phyloP scores from a whole-genome alignment of 768 basidiomycete species.

The Vararia minispora region DNA sequence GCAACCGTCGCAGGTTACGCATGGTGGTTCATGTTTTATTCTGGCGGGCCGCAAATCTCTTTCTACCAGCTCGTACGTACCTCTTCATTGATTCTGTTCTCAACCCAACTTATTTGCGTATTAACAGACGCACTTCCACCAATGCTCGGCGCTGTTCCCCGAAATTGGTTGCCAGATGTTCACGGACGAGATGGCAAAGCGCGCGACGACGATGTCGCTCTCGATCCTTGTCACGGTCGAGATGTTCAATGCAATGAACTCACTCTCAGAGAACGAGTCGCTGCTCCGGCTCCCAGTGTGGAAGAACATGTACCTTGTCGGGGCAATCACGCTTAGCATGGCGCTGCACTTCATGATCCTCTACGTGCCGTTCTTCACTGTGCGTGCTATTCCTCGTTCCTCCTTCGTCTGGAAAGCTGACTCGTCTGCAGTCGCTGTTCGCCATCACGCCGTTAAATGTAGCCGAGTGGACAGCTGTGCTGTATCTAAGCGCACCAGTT shows the following conservation, averaged over 20 bases:
- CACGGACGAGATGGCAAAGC: conserved; percentile 72
- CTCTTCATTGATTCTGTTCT: conserved; percentile 5
- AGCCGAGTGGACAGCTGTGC: conserved; percentile 90
- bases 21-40: conserved; percentile 97
- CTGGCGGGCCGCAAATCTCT: conserved; percentile 83
- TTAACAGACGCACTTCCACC: conserved; percentile 92
- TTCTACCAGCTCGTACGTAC: conserved; percentile 81
- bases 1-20: conserved; percentile 97
- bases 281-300: conserved; percentile 81
- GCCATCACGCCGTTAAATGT: conserved; percentile 91
- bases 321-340: conserved; percentile 86
- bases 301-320: conserved; percentile 91
- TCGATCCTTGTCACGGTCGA: conserved; percentile 94
- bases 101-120: background rate
- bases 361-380: conserved; percentile 95
- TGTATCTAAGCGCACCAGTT: conserved; percentile 82
- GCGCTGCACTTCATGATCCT: conserved; percentile 87
- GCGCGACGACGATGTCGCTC: conserved; percentile 91
- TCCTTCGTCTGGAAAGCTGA: background rate
- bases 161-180: conserved; percentile 96
- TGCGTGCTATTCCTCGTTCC: conserved; percentile 26
- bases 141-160: conserved; percentile 74
- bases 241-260: conserved; percentile 99
- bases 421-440: conserved; percentile 60
- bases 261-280: conserved; percentile 94